phyloP scores from a whole-genome alignment of 169 alveolate genomes.

The Neospora caninum region DNA sequence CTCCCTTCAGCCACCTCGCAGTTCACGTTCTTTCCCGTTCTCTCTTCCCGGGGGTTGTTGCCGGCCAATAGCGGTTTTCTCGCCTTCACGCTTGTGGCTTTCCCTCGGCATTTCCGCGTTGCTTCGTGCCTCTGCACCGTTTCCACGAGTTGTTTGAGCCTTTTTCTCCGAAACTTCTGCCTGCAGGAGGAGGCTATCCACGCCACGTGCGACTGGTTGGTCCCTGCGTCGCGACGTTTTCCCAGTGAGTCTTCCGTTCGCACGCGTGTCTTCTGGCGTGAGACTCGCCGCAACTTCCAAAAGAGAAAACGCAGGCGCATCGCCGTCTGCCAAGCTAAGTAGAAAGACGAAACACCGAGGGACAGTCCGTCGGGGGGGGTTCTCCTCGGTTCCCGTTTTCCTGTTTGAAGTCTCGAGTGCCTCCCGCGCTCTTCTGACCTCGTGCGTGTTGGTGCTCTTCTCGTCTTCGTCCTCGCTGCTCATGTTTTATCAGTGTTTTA shows the following conservation, averaged over 20 bases:
- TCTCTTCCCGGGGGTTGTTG: too few relatives aligned
- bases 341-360: too few relatives aligned
- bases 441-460: neutral
- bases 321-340: too few relatives aligned
- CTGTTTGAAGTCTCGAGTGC: neutral
- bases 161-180: neutral
- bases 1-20: too few relatives aligned
- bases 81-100: neutral
- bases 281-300: too few relatives aligned
- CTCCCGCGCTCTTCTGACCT: neutral
- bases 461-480: neutral
- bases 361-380: too few relatives aligned
- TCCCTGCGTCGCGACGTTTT: neutral
- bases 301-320: too few relatives aligned
- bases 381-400: neutral
- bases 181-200: neutral
- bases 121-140: neutral
- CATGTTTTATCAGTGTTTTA: neutral
- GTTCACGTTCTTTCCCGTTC: too few relatives aligned
- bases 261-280: neutral
- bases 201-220: neutral
- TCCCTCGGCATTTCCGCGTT: neutral
- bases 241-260: neutral
- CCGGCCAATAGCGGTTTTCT: too few relatives aligned
- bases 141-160: neutral